phyloP scores from a whole-genome alignment of 2,329 filamentous ascomycete genomes.

The Aspergillus neoniger region DNA sequence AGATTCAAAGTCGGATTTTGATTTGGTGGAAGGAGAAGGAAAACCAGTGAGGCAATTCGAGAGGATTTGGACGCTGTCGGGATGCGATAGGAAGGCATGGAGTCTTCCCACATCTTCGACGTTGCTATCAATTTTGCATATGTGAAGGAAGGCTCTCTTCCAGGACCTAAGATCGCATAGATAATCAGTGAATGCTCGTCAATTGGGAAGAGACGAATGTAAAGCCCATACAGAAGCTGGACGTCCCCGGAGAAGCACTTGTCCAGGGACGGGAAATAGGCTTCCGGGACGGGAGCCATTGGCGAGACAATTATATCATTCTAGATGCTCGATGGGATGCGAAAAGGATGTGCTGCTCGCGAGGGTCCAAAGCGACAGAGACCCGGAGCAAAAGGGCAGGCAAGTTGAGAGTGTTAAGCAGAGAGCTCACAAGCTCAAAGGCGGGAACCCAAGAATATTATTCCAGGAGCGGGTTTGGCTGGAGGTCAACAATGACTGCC shows the following conservation, averaged over 20 bases:
- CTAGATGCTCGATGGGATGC: constrained; percentile 26
- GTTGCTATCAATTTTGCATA: constrained; percentile 44
- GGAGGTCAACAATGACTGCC: constrained; percentile 42
- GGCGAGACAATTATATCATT: constrained; percentile 45
- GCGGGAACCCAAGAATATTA: constrained; percentile 32
- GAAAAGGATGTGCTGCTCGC: constrained; percentile 8
- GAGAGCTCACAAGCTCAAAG: constrained; percentile 23
- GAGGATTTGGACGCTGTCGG: constrained; percentile 68
- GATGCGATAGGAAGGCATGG: constrained; percentile 69
- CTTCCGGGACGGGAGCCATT: constrained; percentile 72
- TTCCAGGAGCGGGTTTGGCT: constrained; percentile 28
- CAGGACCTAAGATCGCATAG: constrained; percentile 55
- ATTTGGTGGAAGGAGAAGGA: constrained; percentile 59
- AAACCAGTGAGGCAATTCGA: constrained; percentile 70
- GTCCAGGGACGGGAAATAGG: constrained; percentile 82
- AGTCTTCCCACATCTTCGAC: constrained; percentile 60
- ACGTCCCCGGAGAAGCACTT: constrained; percentile 80
- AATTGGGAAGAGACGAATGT: not conserved
- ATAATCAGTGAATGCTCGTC: constrained; percentile 24
- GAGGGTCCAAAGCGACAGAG: constrained; percentile 5
- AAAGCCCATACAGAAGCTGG: constrained; percentile 67
- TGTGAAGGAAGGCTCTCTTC: constrained; percentile 57
- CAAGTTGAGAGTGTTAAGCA: constrained; percentile 13
- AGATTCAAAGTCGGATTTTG: constrained; percentile 74
- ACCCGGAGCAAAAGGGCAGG: not conserved